Evolutionary conservation across 2,329 filamentous ascomycete species (phyloP).

Genomic region (Didymella pomorum): DNA sequence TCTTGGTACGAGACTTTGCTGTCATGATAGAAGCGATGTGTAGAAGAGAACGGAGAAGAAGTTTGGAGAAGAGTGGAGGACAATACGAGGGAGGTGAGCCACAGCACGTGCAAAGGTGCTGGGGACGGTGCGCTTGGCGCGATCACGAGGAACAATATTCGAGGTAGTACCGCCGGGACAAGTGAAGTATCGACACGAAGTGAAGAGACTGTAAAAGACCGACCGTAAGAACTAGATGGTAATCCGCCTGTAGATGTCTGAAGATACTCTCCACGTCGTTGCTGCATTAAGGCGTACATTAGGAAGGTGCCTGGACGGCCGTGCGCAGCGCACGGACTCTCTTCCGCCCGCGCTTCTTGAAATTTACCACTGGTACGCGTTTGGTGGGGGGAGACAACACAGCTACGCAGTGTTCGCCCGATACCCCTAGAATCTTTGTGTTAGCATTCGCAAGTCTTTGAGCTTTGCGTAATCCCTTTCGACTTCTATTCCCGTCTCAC

Average conservation of each 20-base stretch:
- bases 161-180: conserved; percentile 1
- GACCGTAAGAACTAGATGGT: background rate
- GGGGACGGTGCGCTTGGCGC: conserved; percentile 11
- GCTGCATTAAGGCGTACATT: conserved; percentile 5
- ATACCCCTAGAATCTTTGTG: conserved; percentile 17
- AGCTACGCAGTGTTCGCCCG: conserved; percentile 31
- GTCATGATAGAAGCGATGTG: conserved; percentile 34
- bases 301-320: conserved; percentile 3
- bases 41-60: conserved; percentile 10
- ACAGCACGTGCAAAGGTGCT: conserved; percentile 18
- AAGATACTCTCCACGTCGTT: background rate
- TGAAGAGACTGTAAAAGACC: background rate
- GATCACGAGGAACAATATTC: conserved; percentile 12
- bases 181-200: background rate
- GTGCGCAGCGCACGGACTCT: conserved; percentile 12
- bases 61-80: conserved; percentile 4
- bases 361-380: conserved; percentile 28
- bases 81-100: background rate
- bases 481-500: conserved; percentile 20
- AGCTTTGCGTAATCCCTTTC: conserved; percentile 41
- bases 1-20: conserved; percentile 46
- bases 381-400: conserved; percentile 39
- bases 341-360: conserved; percentile 35
- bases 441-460: conserved; percentile 12
- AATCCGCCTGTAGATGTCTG: background rate